These are phyloP conservation scores for Marchantia paleacea DNA, from an alignment of 225 moss, liverwort and hornwort genomes.

Conservation along the genomic window DNA sequence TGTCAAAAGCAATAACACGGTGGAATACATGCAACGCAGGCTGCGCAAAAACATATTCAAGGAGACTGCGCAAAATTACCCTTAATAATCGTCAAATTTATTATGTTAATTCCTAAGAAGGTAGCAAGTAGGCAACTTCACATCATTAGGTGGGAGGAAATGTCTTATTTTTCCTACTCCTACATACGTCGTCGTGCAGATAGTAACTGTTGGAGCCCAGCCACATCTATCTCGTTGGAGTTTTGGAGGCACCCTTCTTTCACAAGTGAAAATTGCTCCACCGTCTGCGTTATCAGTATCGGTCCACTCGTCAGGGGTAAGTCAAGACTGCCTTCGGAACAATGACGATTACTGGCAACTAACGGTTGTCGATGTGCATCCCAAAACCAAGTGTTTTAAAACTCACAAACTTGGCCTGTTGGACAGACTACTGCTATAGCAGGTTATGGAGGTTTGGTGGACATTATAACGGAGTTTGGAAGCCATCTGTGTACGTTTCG, in stretches of 20 bases:
- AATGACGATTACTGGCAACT: too few relatives aligned
- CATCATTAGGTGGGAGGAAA: not conserved
- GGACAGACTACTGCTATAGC: conserved; percentile 47
- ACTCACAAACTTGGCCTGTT: not conserved
- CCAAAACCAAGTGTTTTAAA: not conserved
- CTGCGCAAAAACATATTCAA: not conserved
- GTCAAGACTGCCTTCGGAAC: not conserved
- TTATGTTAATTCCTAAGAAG: too few relatives aligned
- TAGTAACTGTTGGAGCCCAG: conserved; percentile 48
- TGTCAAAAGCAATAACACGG: not conserved
- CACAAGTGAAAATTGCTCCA: conserved; percentile 49
- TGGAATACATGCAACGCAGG: not conserved
- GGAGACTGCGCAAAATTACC: too few relatives aligned
- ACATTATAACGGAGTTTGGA: conserved; percentile 48
- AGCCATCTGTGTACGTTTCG: conserved; percentile 49
- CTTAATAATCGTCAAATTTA: too few relatives aligned
- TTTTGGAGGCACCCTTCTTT: conserved; percentile 49
- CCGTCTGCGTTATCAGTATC: conserved; percentile 46
- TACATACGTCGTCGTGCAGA: conserved; percentile 32
- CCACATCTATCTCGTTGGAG: conserved; percentile 54
- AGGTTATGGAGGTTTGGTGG: conserved; percentile 50
- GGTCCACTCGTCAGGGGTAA: conserved; percentile 50
- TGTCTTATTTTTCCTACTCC: not conserved
- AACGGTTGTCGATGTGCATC: not conserved
- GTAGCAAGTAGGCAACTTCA: not conserved